Conservation (phyloP, 306 rosid genomes). For the Cicer cuneatum region DNA sequence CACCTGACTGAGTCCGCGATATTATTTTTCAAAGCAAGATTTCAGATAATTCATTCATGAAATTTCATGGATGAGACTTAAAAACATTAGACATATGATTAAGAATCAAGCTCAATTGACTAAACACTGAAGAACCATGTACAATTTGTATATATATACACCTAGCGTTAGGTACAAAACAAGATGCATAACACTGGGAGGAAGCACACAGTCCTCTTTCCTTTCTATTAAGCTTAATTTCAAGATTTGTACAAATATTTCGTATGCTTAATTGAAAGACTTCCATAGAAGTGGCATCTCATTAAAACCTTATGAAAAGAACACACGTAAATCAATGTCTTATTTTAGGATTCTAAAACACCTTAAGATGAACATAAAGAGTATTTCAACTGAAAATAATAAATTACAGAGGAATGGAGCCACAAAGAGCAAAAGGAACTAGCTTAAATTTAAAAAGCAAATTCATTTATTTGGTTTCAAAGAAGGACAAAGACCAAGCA, state of each 20-base stretch:
- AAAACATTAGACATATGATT: not conserved
- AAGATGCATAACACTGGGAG: slow-evolving; percentile 11
- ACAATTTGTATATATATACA: not conserved
- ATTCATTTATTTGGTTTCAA: not conserved
- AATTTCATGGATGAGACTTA: slow-evolving; percentile 11
- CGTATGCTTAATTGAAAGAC: not conserved
- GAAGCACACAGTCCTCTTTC: slow-evolving; percentile 5
- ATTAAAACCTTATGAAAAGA: not conserved
- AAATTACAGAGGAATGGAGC: not conserved
- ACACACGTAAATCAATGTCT: not conserved
- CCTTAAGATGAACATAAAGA: not conserved
- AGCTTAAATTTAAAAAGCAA: slow-evolving; percentile 3
- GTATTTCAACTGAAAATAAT: not conserved
- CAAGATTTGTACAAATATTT: slow-evolving; percentile 18
- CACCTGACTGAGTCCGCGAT: not conserved
- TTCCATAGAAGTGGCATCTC: not conserved
- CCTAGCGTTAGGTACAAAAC: slow-evolving; percentile 7
- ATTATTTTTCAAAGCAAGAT: slow-evolving; percentile 8
- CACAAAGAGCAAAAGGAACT: not conserved
- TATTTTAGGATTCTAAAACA: slow-evolving; percentile 14
- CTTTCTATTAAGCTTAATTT: slow-evolving; percentile 14
- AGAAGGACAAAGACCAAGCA: not conserved
- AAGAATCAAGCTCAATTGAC: slow-evolving; percentile 11
- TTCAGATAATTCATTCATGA: slow-evolving; percentile 9
- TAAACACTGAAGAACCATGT: slow-evolving; percentile 17